Base-by-base conservation (phyloP, 2,329 filamentous ascomycete species). In the Sporothrix euskadiensis region DNA sequence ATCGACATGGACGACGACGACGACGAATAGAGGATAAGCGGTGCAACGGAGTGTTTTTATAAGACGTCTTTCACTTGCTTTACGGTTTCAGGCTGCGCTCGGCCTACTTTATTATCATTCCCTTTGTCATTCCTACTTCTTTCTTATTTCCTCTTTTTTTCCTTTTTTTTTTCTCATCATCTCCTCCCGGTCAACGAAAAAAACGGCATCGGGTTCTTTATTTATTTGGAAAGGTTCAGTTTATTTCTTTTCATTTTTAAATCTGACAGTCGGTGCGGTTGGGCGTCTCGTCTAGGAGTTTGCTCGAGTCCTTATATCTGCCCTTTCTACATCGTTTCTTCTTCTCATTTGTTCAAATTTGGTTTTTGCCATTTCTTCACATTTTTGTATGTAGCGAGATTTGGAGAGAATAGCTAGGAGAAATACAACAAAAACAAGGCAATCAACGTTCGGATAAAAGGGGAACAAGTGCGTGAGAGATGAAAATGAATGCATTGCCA, bases 1-100 rank as follows among this genome's bases (percentile, higher is more conserved):
- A 86, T 94, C 77, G 92, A 84, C 76, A 85, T 92, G 82, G 90
- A 92, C 80, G 89, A 92, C 14, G 69, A 75, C 5, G 66, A 73
- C 35, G 66, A 66, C 41, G 44, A 71, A 41, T 44, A 26, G 49
- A 19, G 19, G 26, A 26, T 39, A 12, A 52, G 32, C 35, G 3
- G 35, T 44, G 19, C 22, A 47, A 30, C n/a, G 39, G 30, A 19
- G 61, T 30, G 61, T 30, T 57, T 39, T 26, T 72, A 22, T 35
- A 5, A 26, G 1, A 26, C 26, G 26, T 26, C n/a, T 65, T 72
- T 5, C 8, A 8, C 19, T 22, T 47, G 61, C 4, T 30, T 66
- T 39, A n/a, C 35, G 32, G 57, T 12, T 63, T 4, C 57, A 22
- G 19, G 57, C 30, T 39, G n/a, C 12, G n/a, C 16, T 14, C 52